These are phyloP conservation scores for Botryosphaeria agaves DNA, from an alignment of 2,329 filamentous ascomycete species.

Conservation along the genomic window DNA sequence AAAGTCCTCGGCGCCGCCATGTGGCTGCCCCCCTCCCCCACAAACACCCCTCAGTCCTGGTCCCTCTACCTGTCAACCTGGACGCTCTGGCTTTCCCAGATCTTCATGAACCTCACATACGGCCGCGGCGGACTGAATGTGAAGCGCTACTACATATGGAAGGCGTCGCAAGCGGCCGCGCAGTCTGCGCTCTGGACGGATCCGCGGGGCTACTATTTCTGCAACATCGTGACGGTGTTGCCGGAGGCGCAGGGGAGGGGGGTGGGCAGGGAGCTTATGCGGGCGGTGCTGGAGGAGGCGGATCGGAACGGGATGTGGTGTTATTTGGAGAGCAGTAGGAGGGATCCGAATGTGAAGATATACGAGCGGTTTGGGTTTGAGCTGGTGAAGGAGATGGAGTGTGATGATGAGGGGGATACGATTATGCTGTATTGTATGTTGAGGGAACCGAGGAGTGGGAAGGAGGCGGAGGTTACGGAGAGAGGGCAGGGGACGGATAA, in stretches of 20 bases:
- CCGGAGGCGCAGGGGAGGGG: conserved; percentile 49
- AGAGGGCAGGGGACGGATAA: background rate
- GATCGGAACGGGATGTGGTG: conserved; percentile 47
- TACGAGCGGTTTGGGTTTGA: conserved; percentile 54
- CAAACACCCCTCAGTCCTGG: conserved; percentile 37
- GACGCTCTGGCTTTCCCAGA: conserved; percentile 48
- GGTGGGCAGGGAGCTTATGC: conserved; percentile 46
- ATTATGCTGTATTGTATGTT: conserved; percentile 29
- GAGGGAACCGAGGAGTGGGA: conserved; percentile 15
- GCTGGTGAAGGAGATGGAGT: conserved; percentile 46
- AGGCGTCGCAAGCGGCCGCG: conserved; percentile 42
- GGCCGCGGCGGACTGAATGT: conserved; percentile 52
- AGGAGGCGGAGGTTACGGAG: background rate
- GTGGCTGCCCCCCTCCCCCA: conserved; percentile 45
- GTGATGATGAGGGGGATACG: conserved; percentile 40
- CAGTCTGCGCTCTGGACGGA: conserved; percentile 49
- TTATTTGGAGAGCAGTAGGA: conserved; percentile 54
- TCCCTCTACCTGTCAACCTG: conserved; percentile 44
- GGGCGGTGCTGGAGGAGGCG: conserved; percentile 42
- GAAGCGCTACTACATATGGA: conserved; percentile 58
- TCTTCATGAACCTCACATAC: conserved; percentile 49
- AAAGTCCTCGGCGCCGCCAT: conserved; percentile 53
- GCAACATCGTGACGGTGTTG: conserved; percentile 55
- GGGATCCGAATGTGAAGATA: conserved; percentile 50
- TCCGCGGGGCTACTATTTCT: conserved; percentile 53